Evolutionary conservation across 2,329 filamentous ascomycete species (phyloP).

Genomic region (Ophiognomonia clavigignenti-juglandacearum): DNA sequence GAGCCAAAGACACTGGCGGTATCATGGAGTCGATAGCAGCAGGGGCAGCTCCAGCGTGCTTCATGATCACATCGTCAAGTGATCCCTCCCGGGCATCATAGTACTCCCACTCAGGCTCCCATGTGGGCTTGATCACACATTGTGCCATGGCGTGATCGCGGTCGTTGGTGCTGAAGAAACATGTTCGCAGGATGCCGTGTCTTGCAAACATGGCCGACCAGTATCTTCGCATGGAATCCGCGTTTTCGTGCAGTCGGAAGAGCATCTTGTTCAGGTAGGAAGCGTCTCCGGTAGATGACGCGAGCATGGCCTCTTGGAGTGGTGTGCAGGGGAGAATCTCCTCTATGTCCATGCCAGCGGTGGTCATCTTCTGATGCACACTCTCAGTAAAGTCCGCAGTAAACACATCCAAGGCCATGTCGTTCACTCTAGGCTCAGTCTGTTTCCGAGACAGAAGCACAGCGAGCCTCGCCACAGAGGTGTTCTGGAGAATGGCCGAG

Average conservation of each 20-base stretch:
- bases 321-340: slow-evolving; percentile 76
- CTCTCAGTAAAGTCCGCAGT: slow-evolving; percentile 20
- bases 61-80: slow-evolving; percentile 31
- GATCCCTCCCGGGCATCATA: slow-evolving; percentile 24
- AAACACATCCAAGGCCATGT: slow-evolving; percentile 21
- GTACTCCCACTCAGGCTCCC: slow-evolving; percentile 35
- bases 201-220: slow-evolving; percentile 61
- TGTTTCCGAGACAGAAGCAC: slow-evolving; percentile 20
- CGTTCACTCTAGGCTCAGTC: not conserved
- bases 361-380: slow-evolving; percentile 28
- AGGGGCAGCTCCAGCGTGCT: slow-evolving; percentile 35
- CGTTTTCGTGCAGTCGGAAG: slow-evolving; percentile 51
- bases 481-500: slow-evolving; percentile 63
- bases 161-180: slow-evolving; percentile 63
- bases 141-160: slow-evolving; percentile 63
- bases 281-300: slow-evolving; percentile 38
- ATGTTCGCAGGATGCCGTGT: slow-evolving; percentile 74
- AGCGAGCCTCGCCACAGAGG: slow-evolving; percentile 60
- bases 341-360: slow-evolving; percentile 34
- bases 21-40: slow-evolving; percentile 37
- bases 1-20: slow-evolving; percentile 41
- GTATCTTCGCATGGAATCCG: slow-evolving; percentile 45
- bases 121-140: slow-evolving; percentile 55
- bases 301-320: slow-evolving; percentile 83
- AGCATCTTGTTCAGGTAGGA: slow-evolving; percentile 71